phyloP scores from a whole-genome alignment of 495 filamentous ascomycete genomes.

The Symbiotaphrina buchneri region DNA sequence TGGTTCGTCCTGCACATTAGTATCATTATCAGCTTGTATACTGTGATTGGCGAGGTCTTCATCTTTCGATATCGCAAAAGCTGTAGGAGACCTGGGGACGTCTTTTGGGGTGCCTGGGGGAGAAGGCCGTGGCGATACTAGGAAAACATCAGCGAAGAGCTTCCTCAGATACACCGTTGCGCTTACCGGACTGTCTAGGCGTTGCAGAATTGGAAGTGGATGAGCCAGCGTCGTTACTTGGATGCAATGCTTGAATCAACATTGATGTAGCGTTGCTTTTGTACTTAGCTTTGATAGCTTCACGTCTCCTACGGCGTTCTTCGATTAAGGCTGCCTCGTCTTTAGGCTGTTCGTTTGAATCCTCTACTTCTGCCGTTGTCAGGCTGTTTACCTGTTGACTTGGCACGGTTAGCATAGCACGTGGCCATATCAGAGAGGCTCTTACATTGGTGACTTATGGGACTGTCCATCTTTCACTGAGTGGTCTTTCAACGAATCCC shows the following conservation, averaged over 20 bases:
- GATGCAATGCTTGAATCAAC: slow-evolving; percentile 52
- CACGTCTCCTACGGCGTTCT: slow-evolving; percentile 65
- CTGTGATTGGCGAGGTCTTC: slow-evolving; percentile 37
- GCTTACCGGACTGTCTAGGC: slow-evolving; percentile 1
- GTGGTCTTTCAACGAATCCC: no score
- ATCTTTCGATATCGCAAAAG: slow-evolving; percentile 30
- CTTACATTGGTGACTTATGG: no score
- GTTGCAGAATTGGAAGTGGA: slow-evolving; percentile 27
- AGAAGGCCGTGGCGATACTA: slow-evolving; percentile 8
- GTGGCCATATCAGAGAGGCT: no score
- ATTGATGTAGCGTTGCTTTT: slow-evolving; percentile 48
- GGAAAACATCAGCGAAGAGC: slow-evolving; percentile 4
- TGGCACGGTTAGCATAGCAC: no score
- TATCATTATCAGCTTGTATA: slow-evolving; percentile 22
- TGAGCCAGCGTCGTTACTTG: slow-evolving; percentile 29
- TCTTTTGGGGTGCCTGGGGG: slow-evolving; percentile 24
- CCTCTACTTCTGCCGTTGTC: no score
- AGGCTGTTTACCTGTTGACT: no score
- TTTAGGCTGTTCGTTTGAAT: slow-evolving; percentile 19
- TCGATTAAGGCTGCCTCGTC: slow-evolving; percentile 68
- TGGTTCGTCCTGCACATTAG: slow-evolving; percentile 34
- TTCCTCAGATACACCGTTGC: no score
- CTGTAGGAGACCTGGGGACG: slow-evolving; percentile 23
- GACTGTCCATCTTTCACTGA: no score
- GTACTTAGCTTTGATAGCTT: slow-evolving; percentile 74